Conservation (phyloP, 2,329 filamentous ascomycete species). For the Colletotrichum viniferum region DNA sequence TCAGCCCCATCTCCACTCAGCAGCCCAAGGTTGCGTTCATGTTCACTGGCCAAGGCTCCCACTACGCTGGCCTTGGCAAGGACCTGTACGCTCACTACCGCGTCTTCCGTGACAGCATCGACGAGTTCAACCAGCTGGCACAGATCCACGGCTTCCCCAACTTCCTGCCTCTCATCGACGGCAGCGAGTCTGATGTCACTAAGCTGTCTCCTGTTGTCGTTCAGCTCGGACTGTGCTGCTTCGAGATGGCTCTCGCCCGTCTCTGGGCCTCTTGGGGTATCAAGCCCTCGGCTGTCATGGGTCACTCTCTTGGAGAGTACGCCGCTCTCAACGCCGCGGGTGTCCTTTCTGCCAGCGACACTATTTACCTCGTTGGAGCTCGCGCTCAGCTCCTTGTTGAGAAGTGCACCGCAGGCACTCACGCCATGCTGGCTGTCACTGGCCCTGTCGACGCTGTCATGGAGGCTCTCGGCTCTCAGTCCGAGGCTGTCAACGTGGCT, state of each 20-base stretch:
- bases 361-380: conserved; percentile 72
- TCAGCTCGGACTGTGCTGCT: conserved; percentile 58
- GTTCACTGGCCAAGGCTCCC: conserved; percentile 62
- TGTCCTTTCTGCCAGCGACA: conserved; percentile 72
- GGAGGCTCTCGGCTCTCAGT: conserved; percentile 51
- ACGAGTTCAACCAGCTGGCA: conserved; percentile 61
- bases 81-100: conserved; percentile 52
- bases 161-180: conserved; percentile 55
- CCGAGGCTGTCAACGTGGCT: conserved; percentile 54
- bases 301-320: conserved; percentile 75
- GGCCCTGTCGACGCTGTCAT: conserved; percentile 56
- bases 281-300: conserved; percentile 57
- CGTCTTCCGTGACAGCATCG: conserved; percentile 55
- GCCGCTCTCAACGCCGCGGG: conserved; percentile 74
- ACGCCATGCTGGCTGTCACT: conserved; percentile 60
- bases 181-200: conserved; percentile 43
- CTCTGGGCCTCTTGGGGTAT: conserved; percentile 64
- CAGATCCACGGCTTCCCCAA: conserved; percentile 58
- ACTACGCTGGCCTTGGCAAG: conserved; percentile 55
- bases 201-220: conserved; percentile 54
- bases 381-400: conserved; percentile 69
- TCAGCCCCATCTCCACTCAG: conserved; percentile 44
- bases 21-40: conserved; percentile 56
- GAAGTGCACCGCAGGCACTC: conserved; percentile 68
- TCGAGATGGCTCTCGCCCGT: conserved; percentile 62